Conservation (phyloP, 257 asterid genomes). For the Solanum paucissectum region DNA sequence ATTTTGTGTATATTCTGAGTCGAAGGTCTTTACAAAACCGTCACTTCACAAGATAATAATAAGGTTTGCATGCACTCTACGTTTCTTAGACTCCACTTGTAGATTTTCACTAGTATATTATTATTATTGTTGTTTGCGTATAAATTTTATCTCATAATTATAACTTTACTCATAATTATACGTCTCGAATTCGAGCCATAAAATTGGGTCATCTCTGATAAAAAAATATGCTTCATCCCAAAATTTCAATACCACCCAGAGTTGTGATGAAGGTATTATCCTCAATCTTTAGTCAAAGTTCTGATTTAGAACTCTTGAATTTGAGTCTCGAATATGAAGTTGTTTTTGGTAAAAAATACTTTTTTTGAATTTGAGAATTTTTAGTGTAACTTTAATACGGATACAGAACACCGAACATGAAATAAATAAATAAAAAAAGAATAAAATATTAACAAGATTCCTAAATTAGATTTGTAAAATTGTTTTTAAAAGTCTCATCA, state of each 20-base stretch:
- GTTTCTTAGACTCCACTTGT: too few species aligned
- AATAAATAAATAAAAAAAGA: neutral
- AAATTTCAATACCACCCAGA: accelerated
- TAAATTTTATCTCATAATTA: too few species aligned
- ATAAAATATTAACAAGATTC: neutral
- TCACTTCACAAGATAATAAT: neutral
- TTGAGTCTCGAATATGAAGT: neutral
- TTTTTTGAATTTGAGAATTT: neutral
- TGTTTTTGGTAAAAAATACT: accelerated
- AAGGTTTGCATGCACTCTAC: too few species aligned
- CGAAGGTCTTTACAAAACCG: neutral
- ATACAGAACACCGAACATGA: accelerated
- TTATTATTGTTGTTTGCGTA: too few species aligned
- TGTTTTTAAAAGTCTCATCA: neutral
- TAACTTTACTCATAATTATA: neutral
- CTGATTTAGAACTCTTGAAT: neutral
- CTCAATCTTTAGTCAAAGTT: neutral
- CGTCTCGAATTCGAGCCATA: neutral
- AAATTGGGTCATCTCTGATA: neutral
- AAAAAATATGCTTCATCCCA: neutral
- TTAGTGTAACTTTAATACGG: neutral
- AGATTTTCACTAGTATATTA: neutral
- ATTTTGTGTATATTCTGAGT: too few species aligned
- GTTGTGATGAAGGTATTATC: neutral
- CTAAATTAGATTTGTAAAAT: neutral